phyloP scores from a whole-genome alignment of 2,329 filamentous ascomycete species.

The Metarhizium brunneum region DNA sequence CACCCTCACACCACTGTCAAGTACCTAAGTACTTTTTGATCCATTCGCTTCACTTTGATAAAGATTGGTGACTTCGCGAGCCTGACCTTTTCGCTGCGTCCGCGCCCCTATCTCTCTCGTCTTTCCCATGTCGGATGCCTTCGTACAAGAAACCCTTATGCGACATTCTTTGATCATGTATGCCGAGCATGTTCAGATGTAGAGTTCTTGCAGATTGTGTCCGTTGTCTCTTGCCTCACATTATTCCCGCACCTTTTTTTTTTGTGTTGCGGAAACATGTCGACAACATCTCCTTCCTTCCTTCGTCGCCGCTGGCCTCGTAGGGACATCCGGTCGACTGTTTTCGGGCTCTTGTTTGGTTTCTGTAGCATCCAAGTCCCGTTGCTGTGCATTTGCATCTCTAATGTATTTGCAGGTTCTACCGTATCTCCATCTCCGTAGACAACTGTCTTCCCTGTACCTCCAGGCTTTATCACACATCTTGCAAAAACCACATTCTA shows the following conservation, averaged over 20 bases:
- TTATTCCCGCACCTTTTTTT: neutral
- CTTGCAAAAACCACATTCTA: slow-evolving; percentile 1
- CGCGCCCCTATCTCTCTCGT: too few species aligned
- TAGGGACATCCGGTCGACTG: neutral
- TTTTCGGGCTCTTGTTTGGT: neutral
- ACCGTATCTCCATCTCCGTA: neutral
- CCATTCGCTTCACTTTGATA: too few species aligned
- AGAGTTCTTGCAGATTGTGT: neutral
- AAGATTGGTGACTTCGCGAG: too few species aligned
- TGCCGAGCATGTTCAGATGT: neutral
- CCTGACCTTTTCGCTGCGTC: too few species aligned
- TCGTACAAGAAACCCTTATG: neutral
- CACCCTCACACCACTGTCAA: too few species aligned
- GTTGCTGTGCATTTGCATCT: neutral
- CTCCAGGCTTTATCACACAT: neutral
- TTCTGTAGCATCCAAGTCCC: neutral
- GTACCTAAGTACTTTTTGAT: too few species aligned
- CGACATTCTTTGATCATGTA: neutral
- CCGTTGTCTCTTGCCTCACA: neutral
- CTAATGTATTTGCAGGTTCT: neutral
- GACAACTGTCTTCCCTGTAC: neutral
- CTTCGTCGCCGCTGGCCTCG: neutral
- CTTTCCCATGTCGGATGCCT: too few species aligned
- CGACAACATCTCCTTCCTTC: slow-evolving; percentile 1
- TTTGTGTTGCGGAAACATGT: neutral